Evolutionary conservation across 352 stramenopile species (phyloP).

Genomic region (Phytophthora pistaciae): DNA sequence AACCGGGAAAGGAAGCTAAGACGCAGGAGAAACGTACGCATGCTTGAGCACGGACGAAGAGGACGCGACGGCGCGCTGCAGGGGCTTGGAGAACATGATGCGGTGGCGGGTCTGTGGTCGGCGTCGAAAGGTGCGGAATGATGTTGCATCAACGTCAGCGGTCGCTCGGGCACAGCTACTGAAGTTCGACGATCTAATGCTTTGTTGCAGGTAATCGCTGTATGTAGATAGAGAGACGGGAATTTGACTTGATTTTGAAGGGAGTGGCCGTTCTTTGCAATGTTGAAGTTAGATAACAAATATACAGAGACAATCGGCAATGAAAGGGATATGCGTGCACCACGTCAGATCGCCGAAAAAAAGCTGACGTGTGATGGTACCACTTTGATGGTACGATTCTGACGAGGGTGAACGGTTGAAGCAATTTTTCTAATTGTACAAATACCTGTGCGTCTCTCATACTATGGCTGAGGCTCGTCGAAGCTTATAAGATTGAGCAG

Average conservation of each 20-base stretch:
- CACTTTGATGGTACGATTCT: not conserved
- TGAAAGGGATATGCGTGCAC: not conserved
- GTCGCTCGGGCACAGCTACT: slow-evolving; percentile 5
- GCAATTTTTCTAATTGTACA: slow-evolving; percentile 28
- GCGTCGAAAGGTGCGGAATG: slow-evolving; percentile 19
- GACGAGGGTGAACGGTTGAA: slow-evolving; percentile 15
- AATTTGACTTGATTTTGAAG: slow-evolving; percentile 9
- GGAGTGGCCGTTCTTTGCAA: slow-evolving; percentile 1
- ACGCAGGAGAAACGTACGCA: slow-evolving; percentile 14
- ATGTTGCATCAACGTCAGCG: slow-evolving; percentile 22
- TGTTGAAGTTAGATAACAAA: slow-evolving; percentile 16
- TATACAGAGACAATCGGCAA: slow-evolving; percentile 1
- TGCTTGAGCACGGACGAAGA: slow-evolving; percentile 39
- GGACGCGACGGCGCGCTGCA: slow-evolving; percentile 37
- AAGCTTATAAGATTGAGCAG: slow-evolving; percentile 62
- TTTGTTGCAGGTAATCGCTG: slow-evolving; percentile 1
- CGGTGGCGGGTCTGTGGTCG: slow-evolving; percentile 5
- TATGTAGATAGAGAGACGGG: slow-evolving; percentile 11
- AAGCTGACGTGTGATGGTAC: slow-evolving; percentile 21
- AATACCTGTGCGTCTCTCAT: slow-evolving; percentile 12
- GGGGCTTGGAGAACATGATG: slow-evolving; percentile 50
- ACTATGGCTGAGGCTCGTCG: not conserved
- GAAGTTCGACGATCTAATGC: slow-evolving; percentile 16
- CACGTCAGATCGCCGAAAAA: slow-evolving; percentile 20
- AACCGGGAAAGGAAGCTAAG: not conserved